phyloP scores from a whole-genome alignment of 495 filamentous ascomycete species.

The Annulohypoxylon stygium region DNA sequence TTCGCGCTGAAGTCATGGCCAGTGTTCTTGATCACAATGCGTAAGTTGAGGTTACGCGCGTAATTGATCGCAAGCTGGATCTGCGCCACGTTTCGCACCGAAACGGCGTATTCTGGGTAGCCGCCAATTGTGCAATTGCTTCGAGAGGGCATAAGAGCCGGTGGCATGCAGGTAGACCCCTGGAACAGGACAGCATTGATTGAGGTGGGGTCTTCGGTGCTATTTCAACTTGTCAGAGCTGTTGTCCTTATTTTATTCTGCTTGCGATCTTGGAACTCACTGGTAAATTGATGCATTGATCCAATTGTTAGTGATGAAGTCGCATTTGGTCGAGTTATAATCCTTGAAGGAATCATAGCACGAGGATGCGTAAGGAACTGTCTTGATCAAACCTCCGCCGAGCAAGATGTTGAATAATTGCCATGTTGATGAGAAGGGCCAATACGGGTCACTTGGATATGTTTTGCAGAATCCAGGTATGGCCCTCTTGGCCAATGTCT shows the following conservation, averaged over 20 bases:
- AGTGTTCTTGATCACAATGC: slow-evolving; percentile 72
- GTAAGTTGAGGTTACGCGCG: slow-evolving; percentile 68
- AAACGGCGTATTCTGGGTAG: slow-evolving; percentile 69
- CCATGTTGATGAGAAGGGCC: slow-evolving; percentile 62
- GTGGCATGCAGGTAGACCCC: slow-evolving; percentile 58
- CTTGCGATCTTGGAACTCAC: slow-evolving; percentile 19
- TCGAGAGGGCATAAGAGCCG: slow-evolving; percentile 57
- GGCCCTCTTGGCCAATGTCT: slow-evolving; percentile 28
- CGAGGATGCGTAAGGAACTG: slow-evolving; percentile 61
- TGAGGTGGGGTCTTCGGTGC: slow-evolving; percentile 54
- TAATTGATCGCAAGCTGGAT: slow-evolving; percentile 74
- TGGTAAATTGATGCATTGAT: slow-evolving; percentile 52
- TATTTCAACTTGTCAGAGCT: slow-evolving; percentile 38
- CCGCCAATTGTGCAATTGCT: slow-evolving; percentile 63
- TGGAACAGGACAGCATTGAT: slow-evolving; percentile 61
- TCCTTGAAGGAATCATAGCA: slow-evolving; percentile 64
- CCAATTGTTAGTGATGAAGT: slow-evolving; percentile 53
- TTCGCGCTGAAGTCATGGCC: slow-evolving; percentile 68
- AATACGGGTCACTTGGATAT: slow-evolving; percentile 61
- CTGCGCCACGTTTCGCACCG: slow-evolving; percentile 65
- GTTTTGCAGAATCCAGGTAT: slow-evolving; percentile 59
- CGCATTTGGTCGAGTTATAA: slow-evolving; percentile 59
- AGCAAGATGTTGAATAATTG: slow-evolving; percentile 57
- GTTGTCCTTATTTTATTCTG: neutral
- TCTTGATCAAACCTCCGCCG: slow-evolving; percentile 62